Percentiles rank a stretch among this genome's conserved stretches.
phyloP scores from a whole-genome alignment of 345 rosid species.

The Euclidium syriacum region DNA sequence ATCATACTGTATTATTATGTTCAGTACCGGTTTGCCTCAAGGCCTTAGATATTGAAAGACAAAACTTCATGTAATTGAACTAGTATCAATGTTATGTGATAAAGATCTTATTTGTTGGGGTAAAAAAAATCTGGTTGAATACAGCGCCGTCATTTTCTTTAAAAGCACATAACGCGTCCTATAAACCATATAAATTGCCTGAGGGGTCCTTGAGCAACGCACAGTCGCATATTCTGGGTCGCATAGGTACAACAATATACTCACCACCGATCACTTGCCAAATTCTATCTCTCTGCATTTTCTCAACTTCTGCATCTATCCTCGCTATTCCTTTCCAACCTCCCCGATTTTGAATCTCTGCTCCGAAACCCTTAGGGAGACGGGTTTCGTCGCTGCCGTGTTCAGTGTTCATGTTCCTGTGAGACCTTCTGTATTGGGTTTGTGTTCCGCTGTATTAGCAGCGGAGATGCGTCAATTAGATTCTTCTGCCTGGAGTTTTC shows the following conservation, averaged over 20 bases:
- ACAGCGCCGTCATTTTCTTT: no score
- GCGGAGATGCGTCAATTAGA: conserved; percentile 24
- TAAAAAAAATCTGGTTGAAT: no score
- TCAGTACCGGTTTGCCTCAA: no score
- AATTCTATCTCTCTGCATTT: conserved; percentile 25
- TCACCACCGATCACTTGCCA: conserved; percentile 27
- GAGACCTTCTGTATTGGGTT: background rate
- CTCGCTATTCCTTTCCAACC: background rate
- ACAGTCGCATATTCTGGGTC: conserved; percentile 3
- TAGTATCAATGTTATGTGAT: no score
- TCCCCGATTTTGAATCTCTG: background rate
- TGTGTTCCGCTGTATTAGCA: background rate
- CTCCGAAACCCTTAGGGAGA: background rate
- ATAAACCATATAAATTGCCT: no score
- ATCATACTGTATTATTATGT: no score
- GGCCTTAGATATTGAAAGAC: no score
- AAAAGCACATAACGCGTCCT: no score
- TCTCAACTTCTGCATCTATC: background rate
- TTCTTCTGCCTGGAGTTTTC: conserved; percentile 16
- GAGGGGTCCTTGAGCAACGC: background rate
- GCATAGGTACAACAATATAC: background rate
- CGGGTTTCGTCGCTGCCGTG: background rate
- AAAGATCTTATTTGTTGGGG: no score
- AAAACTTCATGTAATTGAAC: no score
- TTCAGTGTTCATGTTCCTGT: background rate